Evolutionary conservation across 306 rosid species (phyloP).

Genomic region (Lathyrus aphaca): DNA sequence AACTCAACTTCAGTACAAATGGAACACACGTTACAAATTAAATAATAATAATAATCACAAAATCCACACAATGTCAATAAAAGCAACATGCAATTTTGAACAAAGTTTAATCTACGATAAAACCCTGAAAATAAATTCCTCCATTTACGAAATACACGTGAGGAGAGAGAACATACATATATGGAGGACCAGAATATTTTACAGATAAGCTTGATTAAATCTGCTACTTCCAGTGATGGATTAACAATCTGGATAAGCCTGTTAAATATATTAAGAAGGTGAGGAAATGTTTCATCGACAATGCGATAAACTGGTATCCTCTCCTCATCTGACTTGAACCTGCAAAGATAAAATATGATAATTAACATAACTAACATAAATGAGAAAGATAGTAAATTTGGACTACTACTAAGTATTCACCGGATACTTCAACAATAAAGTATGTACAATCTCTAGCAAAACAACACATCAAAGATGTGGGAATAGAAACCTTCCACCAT

Average conservation of each 20-base stretch:
- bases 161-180: conserved; percentile 60
- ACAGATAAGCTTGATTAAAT: conserved; percentile 92
- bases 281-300: conserved; percentile 93
- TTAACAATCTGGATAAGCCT: conserved; percentile 82
- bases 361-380: conserved; percentile 20
- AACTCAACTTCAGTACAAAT: not conserved
- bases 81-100: conserved; percentile 27
- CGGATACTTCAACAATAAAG: conserved; percentile 12
- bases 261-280: conserved; percentile 79
- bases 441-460: conserved; percentile 4
- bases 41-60: conserved; percentile 15
- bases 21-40: not conserved
- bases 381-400: not conserved
- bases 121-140: conserved; percentile 1
- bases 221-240: conserved; percentile 89
- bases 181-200: conserved; percentile 99
- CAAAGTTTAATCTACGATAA: conserved; percentile 29
- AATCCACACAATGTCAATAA: conserved; percentile 26
- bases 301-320: conserved; percentile 83
- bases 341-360: conserved; percentile 39
- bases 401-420: not conserved
- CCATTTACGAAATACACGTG: conserved; percentile 3
- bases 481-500: conserved; percentile 8
- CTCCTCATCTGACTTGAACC: conserved; percentile 98
- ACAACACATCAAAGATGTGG: conserved; percentile 1